phyloP scores from a whole-genome alignment of 2,329 filamentous ascomycete species.

The Davidsoniella eucalypti region DNA sequence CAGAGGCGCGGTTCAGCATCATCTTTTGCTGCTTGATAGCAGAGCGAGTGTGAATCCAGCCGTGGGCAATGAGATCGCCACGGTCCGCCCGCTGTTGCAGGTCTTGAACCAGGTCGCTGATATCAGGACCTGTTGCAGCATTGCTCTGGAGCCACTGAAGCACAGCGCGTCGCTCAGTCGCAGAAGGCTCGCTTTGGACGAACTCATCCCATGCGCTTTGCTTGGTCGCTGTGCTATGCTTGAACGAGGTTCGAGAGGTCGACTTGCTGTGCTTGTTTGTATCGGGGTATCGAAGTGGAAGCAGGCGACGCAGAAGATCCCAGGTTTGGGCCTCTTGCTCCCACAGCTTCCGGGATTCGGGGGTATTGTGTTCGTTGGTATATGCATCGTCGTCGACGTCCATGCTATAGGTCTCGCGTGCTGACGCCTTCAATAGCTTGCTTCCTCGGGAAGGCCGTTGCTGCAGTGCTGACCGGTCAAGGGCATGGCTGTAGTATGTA shows the following conservation, averaged over 20 bases:
- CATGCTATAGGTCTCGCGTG: constrained; percentile 20
- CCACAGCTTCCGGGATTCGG: constrained; percentile 32
- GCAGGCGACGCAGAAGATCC: constrained; percentile 63
- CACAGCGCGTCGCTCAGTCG: constrained; percentile 62
- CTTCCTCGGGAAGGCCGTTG: not conserved
- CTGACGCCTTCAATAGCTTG: constrained; percentile 21
- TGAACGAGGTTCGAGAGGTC: constrained; percentile 7
- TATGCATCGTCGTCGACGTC: constrained; percentile 36
- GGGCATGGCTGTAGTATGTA: constrained; percentile 43
- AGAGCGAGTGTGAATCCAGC: constrained; percentile 83
- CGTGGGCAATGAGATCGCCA: constrained; percentile 68
- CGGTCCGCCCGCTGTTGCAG: constrained; percentile 61
- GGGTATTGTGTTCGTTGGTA: constrained; percentile 15
- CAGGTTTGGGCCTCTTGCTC: constrained; percentile 80
- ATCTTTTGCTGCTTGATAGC: constrained; percentile 83
- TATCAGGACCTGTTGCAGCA: constrained; percentile 49
- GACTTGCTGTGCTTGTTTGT: constrained; percentile 3
- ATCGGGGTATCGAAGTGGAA: constrained; percentile 49
- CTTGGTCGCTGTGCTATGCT: constrained; percentile 3
- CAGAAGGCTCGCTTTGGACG: constrained; percentile 52
- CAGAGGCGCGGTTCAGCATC: constrained; percentile 44
- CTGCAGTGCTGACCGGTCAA: constrained; percentile 24
- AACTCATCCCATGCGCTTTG: constrained; percentile 42
- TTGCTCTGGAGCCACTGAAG: constrained; percentile 76
- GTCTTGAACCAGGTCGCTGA: constrained; percentile 61